Conservation (phyloP, 305 asterid genomes). For the Fraxinus paxiana region DNA sequence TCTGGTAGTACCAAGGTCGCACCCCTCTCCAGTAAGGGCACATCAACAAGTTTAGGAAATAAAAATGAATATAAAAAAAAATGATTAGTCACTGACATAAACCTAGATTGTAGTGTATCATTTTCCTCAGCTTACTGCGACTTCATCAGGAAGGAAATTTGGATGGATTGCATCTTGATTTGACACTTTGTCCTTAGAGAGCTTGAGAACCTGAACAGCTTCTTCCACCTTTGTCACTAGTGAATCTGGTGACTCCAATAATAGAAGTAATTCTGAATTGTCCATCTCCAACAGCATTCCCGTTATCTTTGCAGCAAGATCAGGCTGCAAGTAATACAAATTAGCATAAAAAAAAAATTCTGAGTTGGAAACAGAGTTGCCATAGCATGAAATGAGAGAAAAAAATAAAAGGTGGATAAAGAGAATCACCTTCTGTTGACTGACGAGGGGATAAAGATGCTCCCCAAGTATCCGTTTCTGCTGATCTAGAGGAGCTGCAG, state of each 20-base stretch:
- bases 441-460: constrained; percentile 74
- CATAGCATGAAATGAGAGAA: not conserved
- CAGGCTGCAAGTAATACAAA: constrained; percentile 50
- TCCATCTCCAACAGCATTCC: constrained; percentile 98
- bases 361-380: not conserved
- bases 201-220: constrained; percentile 65
- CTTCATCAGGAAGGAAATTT: constrained; percentile 49
- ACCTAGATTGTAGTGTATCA: not conserved
- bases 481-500: constrained; percentile 58
- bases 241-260: constrained; percentile 70
- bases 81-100: not conserved
- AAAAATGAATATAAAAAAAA: not conserved
- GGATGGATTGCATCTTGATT: constrained; percentile 48
- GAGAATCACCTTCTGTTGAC: constrained; percentile 49
- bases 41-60: not conserved
- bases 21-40: not conserved
- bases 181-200: constrained; percentile 47
- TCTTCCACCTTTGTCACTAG: constrained; percentile 65
- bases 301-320: constrained; percentile 68
- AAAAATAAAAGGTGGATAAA: not conserved
- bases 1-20: not conserved
- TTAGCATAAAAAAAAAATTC: not conserved
- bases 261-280: constrained; percentile 57
- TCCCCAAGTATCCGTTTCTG: constrained; percentile 81
- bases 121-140: constrained; percentile 47